Base-by-base conservation (phyloP, 208 protist species). In the Leishmania mexicana region DNA sequence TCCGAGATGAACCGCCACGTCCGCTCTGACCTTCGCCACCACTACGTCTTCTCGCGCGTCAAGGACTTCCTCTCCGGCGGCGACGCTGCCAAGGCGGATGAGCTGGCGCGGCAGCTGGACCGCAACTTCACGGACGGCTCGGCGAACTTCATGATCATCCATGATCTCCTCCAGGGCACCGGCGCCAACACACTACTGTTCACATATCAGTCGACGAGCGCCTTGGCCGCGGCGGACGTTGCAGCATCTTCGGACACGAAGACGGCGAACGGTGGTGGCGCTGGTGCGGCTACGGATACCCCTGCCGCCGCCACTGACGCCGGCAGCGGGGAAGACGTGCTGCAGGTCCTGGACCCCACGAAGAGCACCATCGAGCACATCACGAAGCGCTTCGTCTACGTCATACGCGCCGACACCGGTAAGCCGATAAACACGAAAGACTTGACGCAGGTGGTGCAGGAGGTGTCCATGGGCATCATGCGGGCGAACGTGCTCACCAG, bases 11-110 rank as follows among this genome's bases (percentile, higher is more conserved):
- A 75, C 67, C 80, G 83, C 64, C 64, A 67, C 10, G 83, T 92
- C 76, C 93, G 93, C 65, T 91, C 89, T 45, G 95, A 98, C 76
- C 51, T 93, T 13, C 93, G 94, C 45, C 95, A 98, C 83, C 79
- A 93, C 80, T 97, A 98, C 87, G 60, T 98, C 78, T 97, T 98
- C 78, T 89, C 92, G 11, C 94, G 95, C 42, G 57, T 98, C 45
- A 94, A 94, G 79, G 95, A 98, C 78, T 98, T 97, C 79, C 88
- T 98, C 80, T 88, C 92, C n/a, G 88, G 86, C 57, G 94, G 94
- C 51, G 95, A 98, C 58, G 80, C 81, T 17, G 85, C 87, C 35
- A 87, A 88, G 67, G 21, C 70, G 2, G 94, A 96, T n/a, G 88
- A 90, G 53, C 85, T 98, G 35, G 89, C 87, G 21, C 87, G 86